Evolutionary conservation across 768 basidiomycete genomes (phyloP), one percentile per base, ranked within the genome.

Genomic region (Naematelia aurantialba): DNA sequence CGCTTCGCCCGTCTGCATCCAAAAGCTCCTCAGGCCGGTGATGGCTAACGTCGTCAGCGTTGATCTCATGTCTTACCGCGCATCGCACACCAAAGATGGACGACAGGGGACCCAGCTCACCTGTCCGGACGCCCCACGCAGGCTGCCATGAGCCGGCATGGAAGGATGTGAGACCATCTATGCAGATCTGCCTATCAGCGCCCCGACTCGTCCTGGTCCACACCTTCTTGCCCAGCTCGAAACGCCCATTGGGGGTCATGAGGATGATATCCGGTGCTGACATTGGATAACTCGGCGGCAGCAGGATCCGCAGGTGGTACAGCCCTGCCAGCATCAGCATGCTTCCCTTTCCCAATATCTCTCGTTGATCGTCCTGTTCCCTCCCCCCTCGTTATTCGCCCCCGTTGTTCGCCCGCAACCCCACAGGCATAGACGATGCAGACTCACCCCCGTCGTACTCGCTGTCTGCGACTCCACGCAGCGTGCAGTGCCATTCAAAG

Each of bases 81-180:
- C n/a, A n/a, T 42, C n/a, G 44, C 55, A 55, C 24, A 45, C 49
- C 27, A 56, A 11, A 10, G 24, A n/a, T n/a, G n/a, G n/a, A n/a
- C n/a, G n/a, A n/a, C n/a, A n/a, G n/a, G n/a, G n/a, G n/a, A n/a
- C 46, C 19, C 46, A 47, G 2, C 55, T 51, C 21, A 73, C 74
- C 92, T 56, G 93, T 98, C 62, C 94, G 84, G 19, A 98, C 89
- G 56, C 94, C 94, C 94, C 94, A 98, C 24, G 91, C 91, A 34
- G 94, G 94, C 77, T 97, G 92, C 94, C 94, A 98, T 29, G 89
- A 81, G 67, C 97, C 94, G 77, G 92, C 90, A 66, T 97, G 92
- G 80, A 94, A 77, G 30, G 56, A 52, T 27, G 68, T 75, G 29
- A 78, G 55, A 3, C 77, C 77, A 49, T 78, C 77, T 44, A 69